Conservation (phyloP, 2,329 filamentous ascomycete genomes). For the Nigrospora osmanthi region DNA sequence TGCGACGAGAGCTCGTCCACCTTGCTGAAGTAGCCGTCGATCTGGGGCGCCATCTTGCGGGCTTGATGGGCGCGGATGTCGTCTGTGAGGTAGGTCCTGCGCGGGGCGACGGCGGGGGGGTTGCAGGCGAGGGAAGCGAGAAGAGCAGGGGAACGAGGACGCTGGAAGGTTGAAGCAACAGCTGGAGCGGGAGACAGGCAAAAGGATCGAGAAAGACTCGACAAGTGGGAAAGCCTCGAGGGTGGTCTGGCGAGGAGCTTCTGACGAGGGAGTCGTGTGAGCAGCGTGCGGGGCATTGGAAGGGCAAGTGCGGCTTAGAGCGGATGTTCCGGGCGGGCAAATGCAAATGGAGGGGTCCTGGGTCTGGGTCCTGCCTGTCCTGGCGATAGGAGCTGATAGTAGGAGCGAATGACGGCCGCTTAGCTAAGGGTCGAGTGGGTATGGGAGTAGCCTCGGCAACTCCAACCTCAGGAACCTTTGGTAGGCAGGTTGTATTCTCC, state of each 20-base stretch:
- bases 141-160: background rate
- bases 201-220: background rate
- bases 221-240: slow-evolving; percentile 1
- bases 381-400: no score
- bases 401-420: no score
- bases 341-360: no score
- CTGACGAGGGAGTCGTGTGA: slow-evolving; percentile 6
- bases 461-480: no score
- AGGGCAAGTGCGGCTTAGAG: background rate
- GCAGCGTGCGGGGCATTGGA: slow-evolving; percentile 13
- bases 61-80: slow-evolving; percentile 50
- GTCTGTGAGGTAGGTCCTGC: slow-evolving; percentile 41
- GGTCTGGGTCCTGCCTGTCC: no score
- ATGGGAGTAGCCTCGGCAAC: no score
- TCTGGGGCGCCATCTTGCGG: slow-evolving; percentile 78
- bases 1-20: slow-evolving; percentile 70
- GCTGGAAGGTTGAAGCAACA: background rate
- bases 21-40: slow-evolving; percentile 89
- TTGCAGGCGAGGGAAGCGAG: background rate
- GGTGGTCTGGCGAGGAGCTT: background rate
- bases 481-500: no score
- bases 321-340: no score
- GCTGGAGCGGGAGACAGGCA: background rate
- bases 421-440: no score
- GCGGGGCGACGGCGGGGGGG: background rate